phyloP scores from a whole-genome alignment of 2,329 filamentous ascomycete genomes.

The Talaromyces sp. region DNA sequence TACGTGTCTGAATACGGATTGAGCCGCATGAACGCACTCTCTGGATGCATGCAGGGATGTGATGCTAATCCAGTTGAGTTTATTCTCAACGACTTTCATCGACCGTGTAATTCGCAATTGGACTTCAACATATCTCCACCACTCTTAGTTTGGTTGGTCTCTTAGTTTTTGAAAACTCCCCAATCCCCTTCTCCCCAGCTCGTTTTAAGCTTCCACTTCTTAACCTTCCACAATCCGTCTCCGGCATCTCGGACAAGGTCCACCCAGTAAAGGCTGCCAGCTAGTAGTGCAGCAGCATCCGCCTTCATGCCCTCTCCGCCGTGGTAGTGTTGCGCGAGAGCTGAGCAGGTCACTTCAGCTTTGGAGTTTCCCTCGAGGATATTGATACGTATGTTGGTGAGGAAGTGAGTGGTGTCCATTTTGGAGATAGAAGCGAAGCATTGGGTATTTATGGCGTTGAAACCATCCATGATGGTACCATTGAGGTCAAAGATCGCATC shows the following conservation, averaged over 20 bases:
- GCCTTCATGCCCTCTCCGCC: slow-evolving; percentile 23
- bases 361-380: slow-evolving; percentile 13
- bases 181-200: slow-evolving; percentile 26
- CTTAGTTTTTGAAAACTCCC: neutral
- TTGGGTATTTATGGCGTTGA: slow-evolving; percentile 18
- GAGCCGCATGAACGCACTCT: too few species aligned
- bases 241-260: slow-evolving; percentile 27
- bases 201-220: slow-evolving; percentile 25
- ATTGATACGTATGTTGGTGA: slow-evolving; percentile 23
- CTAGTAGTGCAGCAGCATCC: slow-evolving; percentile 21
- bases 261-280: slow-evolving; percentile 25
- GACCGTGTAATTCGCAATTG: too few species aligned
- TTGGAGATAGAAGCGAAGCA: slow-evolving; percentile 21
- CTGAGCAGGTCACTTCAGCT: slow-evolving; percentile 18
- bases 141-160: too few species aligned
- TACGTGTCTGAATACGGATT: too few species aligned
- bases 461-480: slow-evolving; percentile 19
- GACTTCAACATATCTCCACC: too few species aligned
- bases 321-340: slow-evolving; percentile 21
- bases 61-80: too few species aligned
- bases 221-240: slow-evolving; percentile 32
- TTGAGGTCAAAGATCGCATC: slow-evolving; percentile 20
- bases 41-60: too few species aligned
- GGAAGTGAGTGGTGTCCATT: slow-evolving; percentile 26
- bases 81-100: too few species aligned